A percentile compares a stretch with the other conserved stretches of the same genome.
Conservation (phyloP, 306 rosid genomes). For the Heteromeles arbutifolia region DNA sequence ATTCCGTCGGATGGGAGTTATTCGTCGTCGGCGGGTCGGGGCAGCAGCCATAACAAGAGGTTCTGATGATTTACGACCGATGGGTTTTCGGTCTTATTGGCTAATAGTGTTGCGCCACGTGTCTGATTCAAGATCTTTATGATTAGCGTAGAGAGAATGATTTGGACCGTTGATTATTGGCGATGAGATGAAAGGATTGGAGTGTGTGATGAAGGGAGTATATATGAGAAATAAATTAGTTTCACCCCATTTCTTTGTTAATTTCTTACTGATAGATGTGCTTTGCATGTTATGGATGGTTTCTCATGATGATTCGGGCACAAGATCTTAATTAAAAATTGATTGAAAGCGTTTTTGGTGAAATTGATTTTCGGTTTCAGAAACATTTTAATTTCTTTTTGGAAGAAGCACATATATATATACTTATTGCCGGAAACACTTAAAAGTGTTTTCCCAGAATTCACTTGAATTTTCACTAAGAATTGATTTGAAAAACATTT, state of each 20-base stretch:
- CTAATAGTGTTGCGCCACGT: conserved; percentile 3
- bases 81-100: neutral
- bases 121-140: neutral
- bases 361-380: no score
- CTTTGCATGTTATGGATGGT: neutral
- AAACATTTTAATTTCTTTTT: no score
- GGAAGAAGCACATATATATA: no score
- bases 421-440: no score
- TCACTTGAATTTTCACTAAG: no score
- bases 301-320: no score
- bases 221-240: neutral
- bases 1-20: conserved; percentile 45
- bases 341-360: no score
- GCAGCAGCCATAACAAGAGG: conserved; percentile 17
- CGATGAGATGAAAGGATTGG: neutral
- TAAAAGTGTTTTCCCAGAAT: no score
- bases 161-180: neutral
- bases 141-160: neutral
- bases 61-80: neutral
- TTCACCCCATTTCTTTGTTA: neutral
- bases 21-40: conserved; percentile 38
- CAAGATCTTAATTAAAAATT: no score
- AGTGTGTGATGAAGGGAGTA: neutral
- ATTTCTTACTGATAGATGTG: neutral
- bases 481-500: no score